Evolutionary conservation across 441 rosid genomes (phyloP).

Genomic region (Theobroma grandiflorum): DNA sequence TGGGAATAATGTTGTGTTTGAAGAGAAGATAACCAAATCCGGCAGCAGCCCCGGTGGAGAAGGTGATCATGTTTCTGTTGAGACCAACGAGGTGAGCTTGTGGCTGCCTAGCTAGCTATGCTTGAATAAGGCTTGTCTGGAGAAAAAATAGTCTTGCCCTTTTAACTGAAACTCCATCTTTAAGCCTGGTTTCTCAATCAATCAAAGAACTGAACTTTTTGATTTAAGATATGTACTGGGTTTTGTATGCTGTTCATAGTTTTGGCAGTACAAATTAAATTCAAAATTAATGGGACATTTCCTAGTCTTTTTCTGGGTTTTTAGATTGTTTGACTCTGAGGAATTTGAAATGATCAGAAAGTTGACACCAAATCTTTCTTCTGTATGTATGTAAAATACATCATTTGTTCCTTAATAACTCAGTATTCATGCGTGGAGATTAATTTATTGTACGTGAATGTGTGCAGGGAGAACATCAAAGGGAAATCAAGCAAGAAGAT

Average conservation of each 20-base stretch:
- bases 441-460: neutral
- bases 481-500: neutral
- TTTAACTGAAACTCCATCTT: neutral
- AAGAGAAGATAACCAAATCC: constrained; percentile 12
- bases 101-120: neutral
- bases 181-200: neutral
- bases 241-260: neutral
- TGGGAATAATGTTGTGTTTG: neutral
- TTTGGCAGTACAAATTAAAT: neutral
- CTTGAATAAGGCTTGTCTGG: neutral
- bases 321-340: neutral
- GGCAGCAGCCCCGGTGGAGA: neutral
- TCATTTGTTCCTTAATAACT: neutral
- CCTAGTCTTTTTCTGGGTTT: neutral
- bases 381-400: neutral
- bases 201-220: neutral
- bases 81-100: constrained; percentile 11
- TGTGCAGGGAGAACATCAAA: constrained; percentile 11
- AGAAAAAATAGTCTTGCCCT: neutral
- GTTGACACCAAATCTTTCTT: neutral
- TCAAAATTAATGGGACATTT: neutral
- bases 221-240: too few species aligned
- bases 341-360: neutral
- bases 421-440: neutral
- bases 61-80: neutral